Conservation (phyloP, 1,139 yeast genomes). For the Casaregolazyma lundiana region DNA sequence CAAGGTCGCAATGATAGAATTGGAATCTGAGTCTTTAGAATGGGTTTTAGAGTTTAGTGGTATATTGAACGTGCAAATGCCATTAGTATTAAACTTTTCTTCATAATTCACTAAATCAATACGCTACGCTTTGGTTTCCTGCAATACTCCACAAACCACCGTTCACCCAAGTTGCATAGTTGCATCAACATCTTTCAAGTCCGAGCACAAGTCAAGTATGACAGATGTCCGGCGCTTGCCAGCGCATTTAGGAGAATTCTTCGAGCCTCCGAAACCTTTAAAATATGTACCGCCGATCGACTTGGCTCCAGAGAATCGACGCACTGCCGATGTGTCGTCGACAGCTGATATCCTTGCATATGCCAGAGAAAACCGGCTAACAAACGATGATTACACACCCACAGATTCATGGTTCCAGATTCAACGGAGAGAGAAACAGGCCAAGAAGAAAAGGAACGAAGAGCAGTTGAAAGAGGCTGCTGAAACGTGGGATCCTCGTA, state of each 20-base stretch:
- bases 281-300: constrained; percentile 53
- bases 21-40: too few species aligned
- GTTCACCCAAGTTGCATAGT: too few species aligned
- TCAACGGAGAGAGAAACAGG: constrained; percentile 34
- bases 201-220: too few species aligned
- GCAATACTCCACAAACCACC: too few species aligned
- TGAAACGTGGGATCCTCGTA: constrained; percentile 50
- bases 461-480: constrained; percentile 33
- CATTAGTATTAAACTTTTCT: too few species aligned
- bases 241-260: constrained; percentile 56
- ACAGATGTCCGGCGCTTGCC: constrained; percentile 54
- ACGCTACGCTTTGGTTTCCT: too few species aligned
- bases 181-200: too few species aligned
- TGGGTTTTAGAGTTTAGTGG: too few species aligned
- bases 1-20: too few species aligned
- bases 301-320: constrained; percentile 46
- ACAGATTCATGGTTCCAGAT: constrained; percentile 37
- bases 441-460: constrained; percentile 30
- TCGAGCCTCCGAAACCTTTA: constrained; percentile 68
- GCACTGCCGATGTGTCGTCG: constrained; percentile 50
- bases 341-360: constrained; percentile 40
- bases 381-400: constrained; percentile 27
- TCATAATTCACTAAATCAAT: too few species aligned
- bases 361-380: constrained; percentile 16
- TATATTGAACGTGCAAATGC: too few species aligned